Evolutionary conservation across 495 filamentous ascomycete genomes (phyloP).

Genomic region (Durotheca rogersii): DNA sequence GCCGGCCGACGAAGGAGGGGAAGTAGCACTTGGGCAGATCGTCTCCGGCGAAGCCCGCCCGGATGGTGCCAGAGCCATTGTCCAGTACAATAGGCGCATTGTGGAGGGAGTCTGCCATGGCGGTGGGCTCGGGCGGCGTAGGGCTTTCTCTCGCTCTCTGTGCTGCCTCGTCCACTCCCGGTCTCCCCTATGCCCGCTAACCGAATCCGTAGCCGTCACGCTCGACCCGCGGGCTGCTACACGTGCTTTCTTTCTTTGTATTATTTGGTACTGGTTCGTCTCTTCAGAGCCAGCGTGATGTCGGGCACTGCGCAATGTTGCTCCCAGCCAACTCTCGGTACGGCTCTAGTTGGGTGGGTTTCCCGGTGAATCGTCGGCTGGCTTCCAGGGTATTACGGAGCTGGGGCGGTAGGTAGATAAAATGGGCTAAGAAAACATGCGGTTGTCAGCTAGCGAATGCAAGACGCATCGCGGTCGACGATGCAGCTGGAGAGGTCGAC

Average conservation of each 20-base stretch:
- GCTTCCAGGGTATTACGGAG: constrained; percentile 15
- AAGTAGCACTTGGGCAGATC: constrained; percentile 95
- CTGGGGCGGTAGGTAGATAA: neutral
- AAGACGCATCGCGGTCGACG: constrained; percentile 14
- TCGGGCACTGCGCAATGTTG: too few relatives aligned
- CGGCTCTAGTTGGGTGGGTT: too few relatives aligned
- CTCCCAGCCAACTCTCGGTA: too few relatives aligned
- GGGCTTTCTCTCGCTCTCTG: too few relatives aligned
- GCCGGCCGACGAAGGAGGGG: constrained; percentile 95
- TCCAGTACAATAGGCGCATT: constrained; percentile 98
- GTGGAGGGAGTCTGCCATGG: constrained; percentile 83
- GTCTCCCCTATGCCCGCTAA: constrained; percentile 11
- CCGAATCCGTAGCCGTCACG: constrained; percentile 7
- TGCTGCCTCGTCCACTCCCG: constrained; percentile 18
- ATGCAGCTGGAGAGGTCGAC: too few relatives aligned
- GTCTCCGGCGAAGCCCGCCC: constrained; percentile 94
- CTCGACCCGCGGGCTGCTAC: too few relatives aligned
- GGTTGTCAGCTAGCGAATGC: constrained; percentile 17
- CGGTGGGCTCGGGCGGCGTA: constrained; percentile 44
- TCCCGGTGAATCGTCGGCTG: neutral
- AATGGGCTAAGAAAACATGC: constrained; percentile 4
- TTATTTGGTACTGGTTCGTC: too few relatives aligned
- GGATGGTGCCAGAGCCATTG: constrained; percentile 97
- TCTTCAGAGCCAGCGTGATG: too few relatives aligned
- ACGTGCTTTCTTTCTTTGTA: too few relatives aligned